phyloP scores from a whole-genome alignment of 495 filamentous ascomycete species.

The Penicillium simplicissimum region DNA sequence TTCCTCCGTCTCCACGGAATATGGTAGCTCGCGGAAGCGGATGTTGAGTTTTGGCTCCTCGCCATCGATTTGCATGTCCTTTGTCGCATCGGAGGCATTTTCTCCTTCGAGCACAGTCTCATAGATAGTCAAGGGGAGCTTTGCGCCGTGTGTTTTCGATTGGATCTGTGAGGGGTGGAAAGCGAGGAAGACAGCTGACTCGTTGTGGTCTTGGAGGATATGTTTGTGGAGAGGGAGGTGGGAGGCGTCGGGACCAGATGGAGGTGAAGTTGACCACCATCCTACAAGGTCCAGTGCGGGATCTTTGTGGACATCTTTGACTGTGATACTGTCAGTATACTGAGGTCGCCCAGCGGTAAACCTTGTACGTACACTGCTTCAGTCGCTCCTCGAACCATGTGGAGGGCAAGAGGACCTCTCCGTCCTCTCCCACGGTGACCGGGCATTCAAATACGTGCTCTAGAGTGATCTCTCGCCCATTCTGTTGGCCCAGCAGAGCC shows the following conservation, averaged over 20 bases:
- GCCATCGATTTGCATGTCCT: constrained; percentile 72
- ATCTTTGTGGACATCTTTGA: constrained; percentile 84
- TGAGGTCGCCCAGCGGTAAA: not conserved
- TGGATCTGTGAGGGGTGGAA: constrained; percentile 69
- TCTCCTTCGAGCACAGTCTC: constrained; percentile 79
- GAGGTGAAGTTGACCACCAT: constrained; percentile 86
- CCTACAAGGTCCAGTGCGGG: constrained; percentile 86
- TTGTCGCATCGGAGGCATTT: constrained; percentile 55
- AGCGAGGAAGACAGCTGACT: constrained; percentile 81
- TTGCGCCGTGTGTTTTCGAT: constrained; percentile 60
- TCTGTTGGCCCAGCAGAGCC: constrained; percentile 84
- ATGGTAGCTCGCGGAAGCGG: constrained; percentile 80
- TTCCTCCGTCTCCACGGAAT: constrained; percentile 87
- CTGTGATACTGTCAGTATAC: constrained; percentile 41
- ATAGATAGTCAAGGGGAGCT: constrained; percentile 86
- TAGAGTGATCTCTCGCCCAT: constrained; percentile 85
- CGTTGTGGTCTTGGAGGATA: constrained; percentile 72
- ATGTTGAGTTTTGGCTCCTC: constrained; percentile 58
- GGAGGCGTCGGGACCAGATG: constrained; percentile 64
- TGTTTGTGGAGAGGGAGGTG: constrained; percentile 76
- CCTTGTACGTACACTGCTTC: constrained; percentile 69
- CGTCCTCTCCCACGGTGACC: constrained; percentile 43
- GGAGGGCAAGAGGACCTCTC: constrained; percentile 57
- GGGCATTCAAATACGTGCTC: constrained; percentile 90
- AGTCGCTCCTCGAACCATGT: constrained; percentile 78